Percentiles rank a stretch among this genome's conserved stretches.
Conservation (phyloP, 106 monocot genomes). For the Chionographis japonica region DNA sequence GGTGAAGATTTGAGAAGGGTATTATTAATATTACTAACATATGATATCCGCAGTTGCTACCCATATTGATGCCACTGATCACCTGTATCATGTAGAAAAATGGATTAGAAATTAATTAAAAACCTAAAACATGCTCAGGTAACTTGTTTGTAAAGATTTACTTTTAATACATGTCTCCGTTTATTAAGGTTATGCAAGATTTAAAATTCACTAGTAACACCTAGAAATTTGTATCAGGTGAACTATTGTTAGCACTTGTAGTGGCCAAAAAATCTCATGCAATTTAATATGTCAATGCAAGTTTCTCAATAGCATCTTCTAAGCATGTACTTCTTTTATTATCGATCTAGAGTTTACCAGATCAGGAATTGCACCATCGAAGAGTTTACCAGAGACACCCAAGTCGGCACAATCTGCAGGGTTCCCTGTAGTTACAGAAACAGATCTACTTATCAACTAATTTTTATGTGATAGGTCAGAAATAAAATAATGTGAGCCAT, state of each 20-base stretch:
- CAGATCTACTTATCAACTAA: constrained; percentile 3
- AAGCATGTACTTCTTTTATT: background rate
- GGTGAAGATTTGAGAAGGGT: background rate
- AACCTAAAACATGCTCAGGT: background rate
- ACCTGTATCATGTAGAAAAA: constrained; percentile 54
- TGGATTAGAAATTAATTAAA: constrained; percentile 8
- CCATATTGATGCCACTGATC: constrained; percentile 85
- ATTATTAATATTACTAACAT: constrained; percentile 43
- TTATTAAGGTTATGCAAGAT: background rate
- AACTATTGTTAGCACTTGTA: background rate
- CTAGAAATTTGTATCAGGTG: background rate
- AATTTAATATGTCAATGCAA: background rate
- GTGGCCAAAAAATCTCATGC: background rate
- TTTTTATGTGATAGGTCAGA: background rate
- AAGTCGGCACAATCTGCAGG: constrained; percentile 91
- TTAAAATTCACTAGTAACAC: background rate
- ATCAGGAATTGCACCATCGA: constrained; percentile 76
- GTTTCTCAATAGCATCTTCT: background rate
- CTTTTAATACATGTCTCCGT: background rate
- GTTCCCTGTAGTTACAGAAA: constrained; percentile 50
- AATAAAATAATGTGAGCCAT: background rate
- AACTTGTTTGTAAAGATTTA: background rate
- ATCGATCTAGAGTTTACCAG: constrained; percentile 39
- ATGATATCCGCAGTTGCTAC: constrained; percentile 91
- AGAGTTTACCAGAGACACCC: constrained; percentile 81